Conservation (phyloP, 331 rosid genomes). For the Spiraea crenata region DNA sequence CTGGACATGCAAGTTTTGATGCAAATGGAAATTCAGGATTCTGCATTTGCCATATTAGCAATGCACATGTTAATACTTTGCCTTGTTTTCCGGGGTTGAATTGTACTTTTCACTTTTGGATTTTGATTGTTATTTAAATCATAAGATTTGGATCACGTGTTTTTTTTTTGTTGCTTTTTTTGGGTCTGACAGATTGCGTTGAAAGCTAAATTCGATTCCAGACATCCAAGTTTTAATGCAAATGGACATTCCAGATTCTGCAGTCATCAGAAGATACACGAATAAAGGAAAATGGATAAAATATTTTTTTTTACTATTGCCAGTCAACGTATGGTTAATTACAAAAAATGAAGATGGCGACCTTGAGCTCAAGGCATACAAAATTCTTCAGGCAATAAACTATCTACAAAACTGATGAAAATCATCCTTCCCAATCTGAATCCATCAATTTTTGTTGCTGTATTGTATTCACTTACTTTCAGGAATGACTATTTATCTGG, state of each 20-base stretch:
- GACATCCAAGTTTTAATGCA: too few species aligned
- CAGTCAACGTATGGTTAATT: not conserved
- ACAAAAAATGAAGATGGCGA: not conserved
- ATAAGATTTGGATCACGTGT: not conserved
- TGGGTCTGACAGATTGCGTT: not conserved
- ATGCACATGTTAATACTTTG: too few species aligned
- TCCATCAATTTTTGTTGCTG: not conserved
- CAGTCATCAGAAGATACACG: too few species aligned
- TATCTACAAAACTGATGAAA: conserved; percentile 1
- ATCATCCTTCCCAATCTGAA: not conserved
- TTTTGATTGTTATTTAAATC: not conserved
- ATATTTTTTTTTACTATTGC: not conserved
- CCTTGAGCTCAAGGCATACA: not conserved
- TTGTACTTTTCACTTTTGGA: too few species aligned
- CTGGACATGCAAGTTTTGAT: too few species aligned
- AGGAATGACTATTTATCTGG: not conserved
- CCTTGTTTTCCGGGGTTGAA: not conserved
- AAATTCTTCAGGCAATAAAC: not conserved
- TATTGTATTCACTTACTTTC: not conserved
- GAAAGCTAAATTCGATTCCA: too few species aligned
- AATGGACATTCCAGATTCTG: too few species aligned
- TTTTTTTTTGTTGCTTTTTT: not conserved
- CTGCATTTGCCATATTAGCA: too few species aligned
- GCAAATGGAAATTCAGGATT: too few species aligned
- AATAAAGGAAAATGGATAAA: too few species aligned